Evolutionary conservation across 495 filamentous ascomycete species (phyloP).

Genomic region (Aspergillus affinis): DNA sequence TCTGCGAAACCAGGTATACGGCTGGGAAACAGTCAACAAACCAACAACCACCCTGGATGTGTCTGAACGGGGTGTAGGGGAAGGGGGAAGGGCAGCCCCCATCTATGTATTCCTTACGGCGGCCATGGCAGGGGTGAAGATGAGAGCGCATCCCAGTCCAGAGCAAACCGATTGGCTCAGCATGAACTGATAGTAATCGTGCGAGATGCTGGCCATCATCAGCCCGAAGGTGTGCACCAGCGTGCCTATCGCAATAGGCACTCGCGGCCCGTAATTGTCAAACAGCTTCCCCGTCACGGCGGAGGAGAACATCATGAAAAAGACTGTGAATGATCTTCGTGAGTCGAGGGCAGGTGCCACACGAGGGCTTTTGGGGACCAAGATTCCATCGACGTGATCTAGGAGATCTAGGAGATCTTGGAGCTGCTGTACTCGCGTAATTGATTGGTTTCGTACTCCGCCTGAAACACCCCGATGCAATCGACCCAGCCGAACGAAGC

Average conservation of each 20-base stretch:
- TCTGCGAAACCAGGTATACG: background rate
- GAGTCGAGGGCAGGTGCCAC: background rate
- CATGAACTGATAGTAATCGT: slow-evolving; percentile 65
- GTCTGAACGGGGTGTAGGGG: too few species aligned
- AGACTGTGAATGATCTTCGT: background rate
- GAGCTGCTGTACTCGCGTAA: background rate
- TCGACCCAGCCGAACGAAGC: background rate
- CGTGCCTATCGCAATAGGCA: slow-evolving; percentile 11
- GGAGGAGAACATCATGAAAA: background rate
- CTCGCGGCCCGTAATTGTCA: slow-evolving; percentile 19
- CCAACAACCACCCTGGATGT: background rate
- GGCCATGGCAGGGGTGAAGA: slow-evolving; percentile 13
- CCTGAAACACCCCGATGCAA: background rate
- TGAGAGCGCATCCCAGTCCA: slow-evolving; percentile 4
- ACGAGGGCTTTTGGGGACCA: background rate
- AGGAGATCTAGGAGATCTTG: background rate
- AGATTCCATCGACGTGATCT: slow-evolving; percentile 1
- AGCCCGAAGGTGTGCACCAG: slow-evolving; percentile 22
- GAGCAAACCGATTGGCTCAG: slow-evolving; percentile 46
- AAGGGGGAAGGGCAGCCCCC: too few species aligned
- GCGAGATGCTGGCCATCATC: slow-evolving; percentile 34
- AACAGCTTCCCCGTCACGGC: slow-evolving; percentile 16
- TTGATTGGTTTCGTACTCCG: background rate
- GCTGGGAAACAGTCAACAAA: background rate
- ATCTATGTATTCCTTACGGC: slow-evolving; percentile 1